Evolutionary conservation across 75 land plant species (phyloP).

Genomic region (Sequoia sempervirens): DNA sequence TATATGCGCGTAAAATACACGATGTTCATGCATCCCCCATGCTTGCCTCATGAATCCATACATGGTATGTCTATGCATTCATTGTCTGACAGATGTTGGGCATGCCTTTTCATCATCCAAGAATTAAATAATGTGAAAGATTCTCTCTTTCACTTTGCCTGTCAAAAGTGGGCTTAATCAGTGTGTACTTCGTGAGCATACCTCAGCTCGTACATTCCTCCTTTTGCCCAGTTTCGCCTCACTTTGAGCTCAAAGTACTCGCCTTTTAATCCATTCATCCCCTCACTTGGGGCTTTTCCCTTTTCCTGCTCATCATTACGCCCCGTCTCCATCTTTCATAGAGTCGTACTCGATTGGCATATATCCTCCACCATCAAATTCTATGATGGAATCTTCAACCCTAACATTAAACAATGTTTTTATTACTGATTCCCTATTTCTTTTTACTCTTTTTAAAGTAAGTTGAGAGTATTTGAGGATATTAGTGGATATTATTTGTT

Average conservation of each 20-base stretch:
- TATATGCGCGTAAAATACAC: neutral
- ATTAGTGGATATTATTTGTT: too few relatives aligned
- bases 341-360: neutral
- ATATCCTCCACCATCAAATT: too few relatives aligned
- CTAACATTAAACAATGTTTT: too few relatives aligned
- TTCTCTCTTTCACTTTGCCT: constrained; percentile 2
- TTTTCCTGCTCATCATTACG: neutral
- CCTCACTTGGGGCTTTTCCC: constrained; percentile 2
- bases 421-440: too few relatives aligned
- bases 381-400: too few relatives aligned
- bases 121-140: constrained; percentile 4
- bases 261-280: neutral
- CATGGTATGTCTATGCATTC: neutral
- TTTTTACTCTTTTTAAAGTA: too few relatives aligned
- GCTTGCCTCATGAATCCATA: neutral
- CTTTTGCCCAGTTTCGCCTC: neutral
- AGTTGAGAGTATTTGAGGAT: too few relatives aligned
- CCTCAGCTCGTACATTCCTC: neutral
- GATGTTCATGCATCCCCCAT: neutral
- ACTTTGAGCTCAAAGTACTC: neutral
- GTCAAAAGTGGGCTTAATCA: neutral
- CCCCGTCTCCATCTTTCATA: neutral
- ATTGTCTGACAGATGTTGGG: constrained; percentile 4
- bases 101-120: constrained; percentile 7
- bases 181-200: neutral